A percentile compares a stretch with the other conserved stretches of the same genome.
Conservation (phyloP, 1,284 basidiomycete species). For the Trichosporon sp. region DNA sequence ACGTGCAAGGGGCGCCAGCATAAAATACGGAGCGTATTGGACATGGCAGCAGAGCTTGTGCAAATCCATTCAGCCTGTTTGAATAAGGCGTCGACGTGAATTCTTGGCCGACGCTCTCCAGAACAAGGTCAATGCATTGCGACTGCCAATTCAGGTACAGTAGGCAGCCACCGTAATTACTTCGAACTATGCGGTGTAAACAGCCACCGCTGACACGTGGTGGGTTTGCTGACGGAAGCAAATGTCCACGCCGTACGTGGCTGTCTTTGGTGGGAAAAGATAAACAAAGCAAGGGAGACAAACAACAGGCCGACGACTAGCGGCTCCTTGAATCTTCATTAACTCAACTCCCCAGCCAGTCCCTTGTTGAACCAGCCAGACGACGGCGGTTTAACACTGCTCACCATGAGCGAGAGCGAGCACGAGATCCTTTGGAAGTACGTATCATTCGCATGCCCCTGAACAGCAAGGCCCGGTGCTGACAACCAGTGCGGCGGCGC, state of each 20-base stretch:
- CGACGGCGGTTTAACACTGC: constrained; percentile 6
- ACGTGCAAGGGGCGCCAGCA: background rate
- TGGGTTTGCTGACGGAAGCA: background rate
- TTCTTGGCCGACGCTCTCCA: background rate
- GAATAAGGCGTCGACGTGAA: background rate
- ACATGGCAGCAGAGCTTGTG: background rate
- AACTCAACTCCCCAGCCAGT: background rate
- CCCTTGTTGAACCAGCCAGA: constrained; percentile 11
- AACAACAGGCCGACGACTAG: background rate
- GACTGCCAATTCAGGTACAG: background rate
- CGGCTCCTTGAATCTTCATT: constrained; percentile 13
- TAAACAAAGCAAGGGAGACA: constrained; percentile 1
- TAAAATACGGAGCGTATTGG: background rate
- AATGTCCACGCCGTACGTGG: background rate
- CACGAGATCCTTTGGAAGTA: constrained; percentile 35
- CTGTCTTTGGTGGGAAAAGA: constrained; percentile 18
- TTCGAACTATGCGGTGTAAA: background rate
- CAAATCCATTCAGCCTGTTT: background rate
- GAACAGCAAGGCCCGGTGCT: background rate
- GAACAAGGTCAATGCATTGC: background rate
- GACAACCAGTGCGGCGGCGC: constrained; percentile 44
- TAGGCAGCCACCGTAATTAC: background rate
- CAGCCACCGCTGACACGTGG: background rate
- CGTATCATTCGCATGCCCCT: background rate
- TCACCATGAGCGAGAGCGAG: constrained; percentile 29